phyloP scores from a whole-genome alignment of 2,329 filamentous ascomycete species.

The Paecilomyces formosus region DNA sequence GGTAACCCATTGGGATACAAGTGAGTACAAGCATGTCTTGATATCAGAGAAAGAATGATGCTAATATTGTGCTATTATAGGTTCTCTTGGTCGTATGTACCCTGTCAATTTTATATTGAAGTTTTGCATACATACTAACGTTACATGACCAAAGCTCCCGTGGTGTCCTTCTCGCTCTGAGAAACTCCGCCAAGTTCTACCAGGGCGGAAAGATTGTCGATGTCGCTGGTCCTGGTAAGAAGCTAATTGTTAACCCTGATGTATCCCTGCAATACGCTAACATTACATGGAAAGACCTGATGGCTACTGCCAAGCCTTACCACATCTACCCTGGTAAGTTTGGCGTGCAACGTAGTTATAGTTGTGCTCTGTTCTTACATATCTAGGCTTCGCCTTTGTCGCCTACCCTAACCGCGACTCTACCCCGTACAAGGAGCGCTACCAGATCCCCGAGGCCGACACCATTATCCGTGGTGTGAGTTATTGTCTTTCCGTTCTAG shows the following conservation, averaged over 20 bases:
- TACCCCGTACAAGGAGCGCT: slow-evolving; percentile 78
- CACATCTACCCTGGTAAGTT: slow-evolving; percentile 67
- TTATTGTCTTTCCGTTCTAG: background rate
- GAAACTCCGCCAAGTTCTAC: slow-evolving; percentile 79
- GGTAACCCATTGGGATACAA: slow-evolving; percentile 93
- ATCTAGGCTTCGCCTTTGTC: slow-evolving; percentile 64
- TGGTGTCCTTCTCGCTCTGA: slow-evolving; percentile 78
- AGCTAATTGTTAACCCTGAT: background rate
- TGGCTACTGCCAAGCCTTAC: slow-evolving; percentile 84
- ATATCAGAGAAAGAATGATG: background rate
- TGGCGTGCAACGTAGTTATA: background rate
- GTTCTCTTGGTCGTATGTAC: slow-evolving; percentile 61
- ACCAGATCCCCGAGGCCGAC: slow-evolving; percentile 84
- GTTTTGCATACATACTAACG: background rate
- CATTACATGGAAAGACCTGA: slow-evolving; percentile 52
- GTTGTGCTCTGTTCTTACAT: background rate
- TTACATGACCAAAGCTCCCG: slow-evolving; percentile 42
- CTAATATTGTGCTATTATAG: background rate
- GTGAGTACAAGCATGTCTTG: background rate
- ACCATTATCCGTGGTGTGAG: slow-evolving; percentile 66
- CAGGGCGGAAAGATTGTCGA: slow-evolving; percentile 68
- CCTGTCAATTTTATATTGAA: background rate
- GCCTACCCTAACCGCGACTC: slow-evolving; percentile 92
- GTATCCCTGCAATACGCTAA: background rate
- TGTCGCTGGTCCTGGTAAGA: slow-evolving; percentile 42